Evolutionary conservation across 176 grass and related monocot genomes (phyloP).

Genomic region (Hordeum vulgare): DNA sequence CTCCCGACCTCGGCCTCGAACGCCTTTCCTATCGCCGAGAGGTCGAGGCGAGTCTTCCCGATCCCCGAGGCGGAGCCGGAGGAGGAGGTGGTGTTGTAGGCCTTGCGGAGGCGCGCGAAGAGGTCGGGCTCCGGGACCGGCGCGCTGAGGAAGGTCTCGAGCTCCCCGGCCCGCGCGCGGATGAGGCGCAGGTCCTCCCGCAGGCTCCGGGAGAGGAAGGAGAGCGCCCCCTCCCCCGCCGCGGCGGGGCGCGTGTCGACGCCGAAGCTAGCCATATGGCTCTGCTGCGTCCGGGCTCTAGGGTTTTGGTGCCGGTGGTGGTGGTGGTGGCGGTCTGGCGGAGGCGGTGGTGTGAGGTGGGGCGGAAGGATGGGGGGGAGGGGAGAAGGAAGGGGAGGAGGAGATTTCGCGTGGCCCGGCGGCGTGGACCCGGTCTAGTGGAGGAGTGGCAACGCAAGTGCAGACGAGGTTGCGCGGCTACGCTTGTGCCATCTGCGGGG

Average conservation of each 20-base stretch:
- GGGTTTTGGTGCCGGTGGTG: not conserved
- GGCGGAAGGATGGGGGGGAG: not conserved
- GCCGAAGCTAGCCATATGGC: slow-evolving; percentile 64
- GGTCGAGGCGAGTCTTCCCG: slow-evolving; percentile 49
- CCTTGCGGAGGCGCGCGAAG: slow-evolving; percentile 46
- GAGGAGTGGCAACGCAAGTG: not conserved
- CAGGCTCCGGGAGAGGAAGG: slow-evolving; percentile 65
- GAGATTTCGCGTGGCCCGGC: slow-evolving; percentile 42
- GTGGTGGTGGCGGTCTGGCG: not conserved
- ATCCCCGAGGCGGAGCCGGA: slow-evolving; percentile 20
- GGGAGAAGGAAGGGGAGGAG: not conserved
- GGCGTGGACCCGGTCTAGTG: not conserved
- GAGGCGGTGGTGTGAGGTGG: not conserved
- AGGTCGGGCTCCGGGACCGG: slow-evolving; percentile 69
- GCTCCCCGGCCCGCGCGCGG: slow-evolving; percentile 61
- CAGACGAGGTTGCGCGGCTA: not conserved
- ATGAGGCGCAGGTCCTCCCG: slow-evolving; percentile 81
- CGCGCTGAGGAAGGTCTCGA: slow-evolving; percentile 70
- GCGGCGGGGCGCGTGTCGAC: slow-evolving; percentile 46
- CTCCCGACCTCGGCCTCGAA: slow-evolving; percentile 56
- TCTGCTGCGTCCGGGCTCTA: not conserved
- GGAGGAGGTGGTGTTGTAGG: slow-evolving; percentile 36
- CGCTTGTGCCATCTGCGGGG: not conserved
- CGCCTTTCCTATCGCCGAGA: slow-evolving; percentile 65
- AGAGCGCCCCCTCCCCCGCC: slow-evolving; percentile 61